Evolutionary conservation across 106 monocot species (phyloP).

Genomic region (Hemerocallis citrina): DNA sequence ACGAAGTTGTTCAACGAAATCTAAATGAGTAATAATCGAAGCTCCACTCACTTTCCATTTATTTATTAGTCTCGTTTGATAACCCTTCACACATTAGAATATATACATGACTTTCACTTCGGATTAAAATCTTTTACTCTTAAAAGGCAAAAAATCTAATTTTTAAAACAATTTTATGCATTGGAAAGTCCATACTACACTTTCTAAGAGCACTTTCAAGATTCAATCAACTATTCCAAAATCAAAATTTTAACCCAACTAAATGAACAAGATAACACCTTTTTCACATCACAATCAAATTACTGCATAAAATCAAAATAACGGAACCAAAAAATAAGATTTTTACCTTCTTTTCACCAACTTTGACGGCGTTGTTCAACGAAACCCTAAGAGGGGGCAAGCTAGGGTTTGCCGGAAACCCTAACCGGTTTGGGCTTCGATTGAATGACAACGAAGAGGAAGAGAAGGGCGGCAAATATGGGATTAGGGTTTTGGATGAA

Average conservation of each 20-base stretch:
- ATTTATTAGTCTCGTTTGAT: no score
- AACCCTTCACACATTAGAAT: no score
- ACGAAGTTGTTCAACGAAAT: not conserved
- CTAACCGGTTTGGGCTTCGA: not conserved
- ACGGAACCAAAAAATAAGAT: no score
- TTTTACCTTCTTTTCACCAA: not conserved
- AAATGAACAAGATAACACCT: not conserved
- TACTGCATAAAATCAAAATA: not conserved
- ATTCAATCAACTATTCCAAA: no score
- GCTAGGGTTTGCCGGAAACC: not conserved
- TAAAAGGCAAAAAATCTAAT: no score
- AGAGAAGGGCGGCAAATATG: not conserved
- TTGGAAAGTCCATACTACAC: no score
- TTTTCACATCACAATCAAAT: not conserved
- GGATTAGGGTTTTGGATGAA: not conserved
- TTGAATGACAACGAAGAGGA: not conserved
- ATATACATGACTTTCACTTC: no score
- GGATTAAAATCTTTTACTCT: no score
- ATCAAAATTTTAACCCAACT: not conserved
- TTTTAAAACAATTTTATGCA: no score
- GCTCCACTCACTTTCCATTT: no score
- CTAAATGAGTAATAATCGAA: no score
- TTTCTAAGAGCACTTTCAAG: no score
- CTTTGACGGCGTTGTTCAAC: not conserved
- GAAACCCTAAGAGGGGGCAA: conserved; percentile 4